phyloP scores from a whole-genome alignment of 1,284 basidiomycete genomes.

The Phlebopus sp. region DNA sequence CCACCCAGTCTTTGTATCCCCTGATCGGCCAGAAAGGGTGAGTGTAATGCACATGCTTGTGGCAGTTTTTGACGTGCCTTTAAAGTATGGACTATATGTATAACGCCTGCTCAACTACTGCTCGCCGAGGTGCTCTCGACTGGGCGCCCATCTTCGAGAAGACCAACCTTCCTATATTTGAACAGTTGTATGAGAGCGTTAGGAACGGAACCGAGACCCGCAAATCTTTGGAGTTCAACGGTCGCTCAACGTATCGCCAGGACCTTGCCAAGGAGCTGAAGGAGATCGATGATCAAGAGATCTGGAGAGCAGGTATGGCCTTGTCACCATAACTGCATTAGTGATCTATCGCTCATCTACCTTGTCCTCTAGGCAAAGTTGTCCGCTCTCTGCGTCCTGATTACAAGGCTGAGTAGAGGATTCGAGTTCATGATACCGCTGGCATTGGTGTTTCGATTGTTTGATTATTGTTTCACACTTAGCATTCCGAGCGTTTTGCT shows the following conservation, averaged over 20 bases:
- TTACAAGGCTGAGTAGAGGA: conserved; percentile 57
- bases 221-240: conserved; percentile 96
- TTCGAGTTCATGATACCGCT: neutral
- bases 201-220: conserved; percentile 95
- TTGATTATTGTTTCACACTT: conserved; percentile 2
- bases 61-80: conserved; percentile 1
- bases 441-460: conserved; percentile 8
- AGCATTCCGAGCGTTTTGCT: conserved; percentile 10
- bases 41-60: conserved; percentile 19
- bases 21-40: conserved; percentile 93
- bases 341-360: conserved; percentile 7
- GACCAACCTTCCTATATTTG: conserved; percentile 92
- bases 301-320: conserved; percentile 86
- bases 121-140: conserved; percentile 96
- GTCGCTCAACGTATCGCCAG: conserved; percentile 88
- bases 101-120: conserved; percentile 98
- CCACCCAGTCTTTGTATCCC: conserved; percentile 97
- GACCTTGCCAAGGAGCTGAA: conserved; percentile 93
- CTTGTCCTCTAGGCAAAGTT: conserved; percentile 51
- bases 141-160: conserved; percentile 99
- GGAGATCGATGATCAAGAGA: conserved; percentile 96
- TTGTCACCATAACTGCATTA: neutral
- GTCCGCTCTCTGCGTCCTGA: conserved; percentile 79
- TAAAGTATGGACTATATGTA: conserved; percentile 99
- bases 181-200: conserved; percentile 93